phyloP scores from a whole-genome alignment of 352 stramenopile genomes.

The Globisporangium heterothallicum region DNA sequence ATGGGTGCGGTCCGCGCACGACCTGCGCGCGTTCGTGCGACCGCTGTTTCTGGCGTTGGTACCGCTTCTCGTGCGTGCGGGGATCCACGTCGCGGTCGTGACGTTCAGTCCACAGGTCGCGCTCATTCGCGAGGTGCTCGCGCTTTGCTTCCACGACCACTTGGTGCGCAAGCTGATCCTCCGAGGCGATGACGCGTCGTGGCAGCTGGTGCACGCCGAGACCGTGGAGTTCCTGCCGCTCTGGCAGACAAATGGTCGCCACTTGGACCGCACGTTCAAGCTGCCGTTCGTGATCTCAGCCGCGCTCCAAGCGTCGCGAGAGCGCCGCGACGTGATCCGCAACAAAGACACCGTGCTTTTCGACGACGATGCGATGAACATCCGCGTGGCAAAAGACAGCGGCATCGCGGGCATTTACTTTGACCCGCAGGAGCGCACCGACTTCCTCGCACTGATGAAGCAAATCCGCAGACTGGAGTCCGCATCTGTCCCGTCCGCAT shows the following conservation, averaged over 20 bases:
- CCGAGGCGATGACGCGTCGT: constrained; percentile 55
- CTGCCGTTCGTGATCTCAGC: constrained; percentile 72
- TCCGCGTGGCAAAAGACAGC: constrained; percentile 67
- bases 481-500: too few species aligned
- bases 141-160: constrained; percentile 35
- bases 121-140: constrained; percentile 60
- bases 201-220: constrained; percentile 44
- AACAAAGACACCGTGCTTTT: constrained; percentile 74
- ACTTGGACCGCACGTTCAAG: constrained; percentile 68
- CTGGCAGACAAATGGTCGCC: constrained; percentile 45
- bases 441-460: constrained; percentile 36
- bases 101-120: constrained; percentile 73
- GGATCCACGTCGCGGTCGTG: constrained; percentile 64
- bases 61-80: constrained; percentile 31
- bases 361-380: constrained; percentile 74
- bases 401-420: constrained; percentile 72
- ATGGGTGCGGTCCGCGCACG: constrained; percentile 38
- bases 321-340: constrained; percentile 24
- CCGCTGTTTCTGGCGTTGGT: constrained; percentile 58
- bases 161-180: constrained; percentile 45
- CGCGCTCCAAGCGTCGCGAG: constrained; percentile 32
- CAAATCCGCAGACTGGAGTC: constrained; percentile 32
- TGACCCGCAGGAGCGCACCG: constrained; percentile 32
- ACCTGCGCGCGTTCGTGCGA: constrained; percentile 46
- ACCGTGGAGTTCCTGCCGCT: constrained; percentile 41